Conservation (phyloP, 78 protist species). For the slime mould (Dictyostelium discoideum) region dicty_2.7 NC_007091.3:4952501-4953000, state of each 20-base stretch:
- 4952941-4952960: slow-evolving; percentile 55
- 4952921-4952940: slow-evolving; percentile 48
- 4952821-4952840: slow-evolving; percentile 4
- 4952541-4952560: not conserved
- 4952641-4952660: not conserved
- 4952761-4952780: not conserved
- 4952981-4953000: slow-evolving; percentile 47
- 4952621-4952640: not conserved
- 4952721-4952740: not conserved
- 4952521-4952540: not conserved
- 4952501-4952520: not conserved
- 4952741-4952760: not conserved
- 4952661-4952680: too few relatives aligned
- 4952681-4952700: not conserved
- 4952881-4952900: slow-evolving; percentile 39
- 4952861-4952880: slow-evolving; percentile 54
- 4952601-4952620: not conserved
- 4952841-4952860: slow-evolving; percentile 42
- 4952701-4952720: not conserved
- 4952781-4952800: not conserved
- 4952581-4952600: not conserved
- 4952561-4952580: not conserved
- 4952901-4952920: slow-evolving; percentile 25
- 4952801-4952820: not conserved
- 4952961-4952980: slow-evolving; percentile 15